These are phyloP conservation scores for Leccinum holopus DNA, from an alignment of 1,284 basidiomycete genomes.

Conservation along the genomic window DNA sequence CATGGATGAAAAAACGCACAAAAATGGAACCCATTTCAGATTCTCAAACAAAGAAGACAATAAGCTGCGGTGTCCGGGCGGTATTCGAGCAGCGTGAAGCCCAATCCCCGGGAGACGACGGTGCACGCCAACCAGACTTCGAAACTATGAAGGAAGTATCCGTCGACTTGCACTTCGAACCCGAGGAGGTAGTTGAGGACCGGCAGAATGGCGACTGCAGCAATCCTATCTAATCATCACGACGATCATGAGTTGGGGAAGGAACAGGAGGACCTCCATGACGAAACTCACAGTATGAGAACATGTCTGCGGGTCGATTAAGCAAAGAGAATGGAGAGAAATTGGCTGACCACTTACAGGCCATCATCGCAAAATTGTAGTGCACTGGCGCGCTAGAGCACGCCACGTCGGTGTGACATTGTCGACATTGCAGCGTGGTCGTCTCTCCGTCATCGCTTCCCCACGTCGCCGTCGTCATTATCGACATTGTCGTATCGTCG, in stretches of 20 bases:
- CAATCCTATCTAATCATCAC: conserved; percentile 61
- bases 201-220: conserved; percentile 62
- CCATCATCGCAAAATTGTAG: conserved; percentile 78
- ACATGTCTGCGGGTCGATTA: conserved; percentile 61
- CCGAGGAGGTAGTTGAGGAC: conserved; percentile 76
- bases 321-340: conserved; percentile 11
- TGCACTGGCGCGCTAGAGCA: conserved; percentile 66
- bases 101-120: conserved; percentile 71
- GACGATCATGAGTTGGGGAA: neutral
- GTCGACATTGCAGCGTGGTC: no score
- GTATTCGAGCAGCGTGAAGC: conserved; percentile 72
- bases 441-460: no score
- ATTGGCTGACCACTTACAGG: conserved; percentile 55
- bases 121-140: conserved; percentile 77
- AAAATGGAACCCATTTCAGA: conserved; percentile 75
- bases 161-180: conserved; percentile 58
- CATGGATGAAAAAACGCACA: conserved; percentile 46
- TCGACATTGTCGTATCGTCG: no score
- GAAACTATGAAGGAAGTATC: conserved; percentile 69
- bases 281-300: conserved; percentile 65
- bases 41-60: conserved; percentile 46
- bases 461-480: no score
- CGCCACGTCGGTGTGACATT: no score
- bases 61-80: conserved; percentile 60
- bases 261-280: neutral